These are phyloP conservation scores for Penicillium vulpinum DNA, from an alignment of 2,329 filamentous ascomycete genomes.

Conservation along the genomic window DNA sequence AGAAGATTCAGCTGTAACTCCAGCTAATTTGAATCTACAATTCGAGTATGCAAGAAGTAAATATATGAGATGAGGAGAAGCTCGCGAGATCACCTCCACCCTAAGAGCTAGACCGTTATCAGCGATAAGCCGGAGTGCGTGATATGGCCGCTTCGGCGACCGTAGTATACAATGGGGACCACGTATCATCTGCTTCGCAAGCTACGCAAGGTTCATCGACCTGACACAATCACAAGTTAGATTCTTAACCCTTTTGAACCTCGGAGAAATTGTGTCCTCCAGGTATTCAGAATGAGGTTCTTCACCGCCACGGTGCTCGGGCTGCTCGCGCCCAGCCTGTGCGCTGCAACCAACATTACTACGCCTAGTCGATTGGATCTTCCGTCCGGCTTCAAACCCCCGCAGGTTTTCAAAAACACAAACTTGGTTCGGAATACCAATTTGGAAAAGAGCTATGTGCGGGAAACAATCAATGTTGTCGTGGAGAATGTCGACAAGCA, in stretches of 20 bases:
- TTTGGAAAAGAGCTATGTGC: slow-evolving; percentile 86
- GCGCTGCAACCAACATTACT: slow-evolving; percentile 31
- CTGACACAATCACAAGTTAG: slow-evolving; percentile 11
- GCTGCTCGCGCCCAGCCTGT: slow-evolving; percentile 38
- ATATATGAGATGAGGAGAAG: slow-evolving; percentile 24
- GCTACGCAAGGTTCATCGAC: slow-evolving; percentile 14
- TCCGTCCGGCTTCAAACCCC: slow-evolving; percentile 67
- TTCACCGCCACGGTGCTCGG: slow-evolving; percentile 40
- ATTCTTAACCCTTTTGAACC: slow-evolving; percentile 11
- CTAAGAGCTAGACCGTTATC: slow-evolving; percentile 9
- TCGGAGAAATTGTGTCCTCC: slow-evolving; percentile 24
- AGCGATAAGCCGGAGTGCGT: slow-evolving; percentile 35
- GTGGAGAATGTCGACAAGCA: slow-evolving; percentile 81
- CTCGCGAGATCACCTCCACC: background rate
- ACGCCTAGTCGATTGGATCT: slow-evolving; percentile 38
- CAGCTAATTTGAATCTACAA: background rate
- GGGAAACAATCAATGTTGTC: slow-evolving; percentile 90
- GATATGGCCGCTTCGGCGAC: slow-evolving; percentile 36
- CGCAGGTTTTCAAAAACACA: slow-evolving; percentile 88
- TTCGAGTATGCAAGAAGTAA: slow-evolving; percentile 6
- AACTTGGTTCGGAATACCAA: slow-evolving; percentile 90
- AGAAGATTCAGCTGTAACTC: background rate
- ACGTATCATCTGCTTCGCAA: slow-evolving; percentile 35
- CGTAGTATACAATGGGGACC: slow-evolving; percentile 39
- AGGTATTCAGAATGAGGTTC: slow-evolving; percentile 42